Base-by-base conservation (phyloP, 2,329 filamentous ascomycete genomes). In the Fusarium mexicanum region DNA sequence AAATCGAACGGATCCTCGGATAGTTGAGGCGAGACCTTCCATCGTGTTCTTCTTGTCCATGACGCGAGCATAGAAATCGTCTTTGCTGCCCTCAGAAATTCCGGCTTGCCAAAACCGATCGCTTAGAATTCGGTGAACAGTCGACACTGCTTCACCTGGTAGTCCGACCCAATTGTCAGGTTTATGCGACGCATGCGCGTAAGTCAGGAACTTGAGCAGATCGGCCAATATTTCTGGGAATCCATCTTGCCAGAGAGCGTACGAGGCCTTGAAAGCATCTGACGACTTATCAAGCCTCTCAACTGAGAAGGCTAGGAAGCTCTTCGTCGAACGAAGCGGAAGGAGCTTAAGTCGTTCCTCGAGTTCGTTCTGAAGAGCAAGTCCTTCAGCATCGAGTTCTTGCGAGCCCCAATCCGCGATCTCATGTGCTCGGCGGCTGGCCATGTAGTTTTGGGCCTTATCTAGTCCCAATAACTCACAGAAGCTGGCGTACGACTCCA, bases 71-170 rank as follows among this genome's bases (percentile, higher is more conserved):
- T 98, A 98, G 81, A 99, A 99, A 67, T 98, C 96, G 72, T 98
- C 96, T 81, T 96, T 95, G 77, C 94, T 98, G 33, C 97, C 96
- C 71, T 92, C 93, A 0, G 96, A 98, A 58, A 99, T 99, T 16
- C 96, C 96, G 12, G 95, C 94, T 85, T 99, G 96, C 96, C 96
- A 99, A 81, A 99, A 99, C 31, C 96, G 90, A 82, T 99, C 96
- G 20, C 95, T 97, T 29, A 99, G 85, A 26, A 98, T 94, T 29
- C 94, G 90, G 48, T 91, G 89, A 44, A 98, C 93, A 60, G 97
- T 90, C 10, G 88, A 85, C 67, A 91, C 91, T 86, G 97, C 92
- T 47, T 97, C 94, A 17, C 86, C 81, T 3, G 95, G 92, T 22
- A 98, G 84, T 38, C 91, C 89, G 16, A 88, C 86, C 96, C 96